A percentile compares a stretch with the other conserved stretches of the same genome.
phyloP scores from a whole-genome alignment of 1,139 yeast species.

The Pichia sp. region DNA sequence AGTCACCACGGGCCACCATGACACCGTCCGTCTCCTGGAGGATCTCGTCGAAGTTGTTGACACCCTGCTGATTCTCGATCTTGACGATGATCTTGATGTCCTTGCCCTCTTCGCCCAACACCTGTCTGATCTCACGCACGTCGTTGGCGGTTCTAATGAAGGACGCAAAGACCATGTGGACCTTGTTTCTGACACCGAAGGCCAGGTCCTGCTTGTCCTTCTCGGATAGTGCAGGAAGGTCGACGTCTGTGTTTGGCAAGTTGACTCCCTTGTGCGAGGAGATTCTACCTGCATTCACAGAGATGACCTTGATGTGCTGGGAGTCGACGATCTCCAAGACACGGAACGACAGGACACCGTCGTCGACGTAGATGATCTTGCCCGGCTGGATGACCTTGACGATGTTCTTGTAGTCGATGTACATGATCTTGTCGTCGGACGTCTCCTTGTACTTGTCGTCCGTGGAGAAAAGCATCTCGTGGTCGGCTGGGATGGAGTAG shows the following conservation, averaged over 20 bases:
- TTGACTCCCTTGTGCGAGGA: conserved; percentile 98
- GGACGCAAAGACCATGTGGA: conserved; percentile 97
- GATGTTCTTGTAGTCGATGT: conserved; percentile 90
- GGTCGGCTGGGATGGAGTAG: conserved; percentile 77
- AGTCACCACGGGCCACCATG: conserved; percentile 99
- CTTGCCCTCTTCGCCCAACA: conserved; percentile 94
- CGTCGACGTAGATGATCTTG: conserved; percentile 89
- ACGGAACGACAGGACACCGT: conserved; percentile 95
- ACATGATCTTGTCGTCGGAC: conserved; percentile 80
- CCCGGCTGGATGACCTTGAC: conserved; percentile 88
- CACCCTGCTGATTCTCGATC: conserved; percentile 99
- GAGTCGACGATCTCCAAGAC: conserved; percentile 79
- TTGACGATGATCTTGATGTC: conserved; percentile 93
- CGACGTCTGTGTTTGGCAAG: conserved; percentile 98
- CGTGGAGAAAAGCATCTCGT: conserved; percentile 90
- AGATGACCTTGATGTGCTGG: conserved; percentile 75
- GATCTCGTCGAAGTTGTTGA: conserved; percentile 96
- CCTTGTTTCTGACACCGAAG: conserved; percentile 95
- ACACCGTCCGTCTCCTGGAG: conserved; percentile 95
- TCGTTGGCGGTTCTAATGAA: conserved; percentile 94
- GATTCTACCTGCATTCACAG: conserved; percentile 92
- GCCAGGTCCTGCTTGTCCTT: conserved; percentile 88
- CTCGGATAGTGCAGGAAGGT: conserved; percentile 94
- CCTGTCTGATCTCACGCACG: conserved; percentile 83
- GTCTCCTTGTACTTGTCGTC: conserved; percentile 70